phyloP scores from a whole-genome alignment of 257 asterid genomes.

The Solanum etuberosum region DNA sequence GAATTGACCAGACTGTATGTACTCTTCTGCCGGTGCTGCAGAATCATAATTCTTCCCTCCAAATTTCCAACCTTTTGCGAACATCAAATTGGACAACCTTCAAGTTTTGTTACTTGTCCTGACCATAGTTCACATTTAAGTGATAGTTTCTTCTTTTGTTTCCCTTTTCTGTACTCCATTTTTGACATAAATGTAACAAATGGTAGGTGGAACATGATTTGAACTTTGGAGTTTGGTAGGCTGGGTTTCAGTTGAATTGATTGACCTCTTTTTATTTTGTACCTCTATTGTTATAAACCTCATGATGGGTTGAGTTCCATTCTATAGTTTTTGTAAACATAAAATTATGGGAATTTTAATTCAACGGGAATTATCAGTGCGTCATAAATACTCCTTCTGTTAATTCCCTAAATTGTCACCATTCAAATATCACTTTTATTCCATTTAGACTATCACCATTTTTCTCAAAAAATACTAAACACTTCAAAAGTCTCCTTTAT shows the following conservation, averaged over 20 bases:
- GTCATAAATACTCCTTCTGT: not conserved
- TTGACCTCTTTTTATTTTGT: not conserved
- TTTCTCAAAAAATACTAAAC: not conserved
- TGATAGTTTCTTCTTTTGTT: not conserved
- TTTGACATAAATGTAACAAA: not conserved
- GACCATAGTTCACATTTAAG: not conserved
- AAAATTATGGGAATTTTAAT: not conserved
- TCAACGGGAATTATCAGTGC: not conserved
- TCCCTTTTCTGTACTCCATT: not conserved
- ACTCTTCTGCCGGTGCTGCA: not conserved
- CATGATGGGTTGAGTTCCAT: not conserved
- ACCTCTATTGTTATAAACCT: not conserved
- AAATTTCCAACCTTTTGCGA: not conserved
- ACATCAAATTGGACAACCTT: not conserved
- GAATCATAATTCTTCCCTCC: not conserved
- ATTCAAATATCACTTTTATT: not conserved
- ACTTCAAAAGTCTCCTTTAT: not conserved
- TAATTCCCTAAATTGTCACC: not conserved
- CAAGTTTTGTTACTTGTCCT: not conserved
- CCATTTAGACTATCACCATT: no score
- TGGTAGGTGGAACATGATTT: not conserved
- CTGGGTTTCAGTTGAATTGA: not conserved
- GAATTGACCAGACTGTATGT: not conserved
- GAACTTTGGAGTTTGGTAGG: not conserved
- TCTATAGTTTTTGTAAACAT: not conserved